phyloP scores from a whole-genome alignment of 352 stramenopile species.

The Globisporangium camurandrum region DNA sequence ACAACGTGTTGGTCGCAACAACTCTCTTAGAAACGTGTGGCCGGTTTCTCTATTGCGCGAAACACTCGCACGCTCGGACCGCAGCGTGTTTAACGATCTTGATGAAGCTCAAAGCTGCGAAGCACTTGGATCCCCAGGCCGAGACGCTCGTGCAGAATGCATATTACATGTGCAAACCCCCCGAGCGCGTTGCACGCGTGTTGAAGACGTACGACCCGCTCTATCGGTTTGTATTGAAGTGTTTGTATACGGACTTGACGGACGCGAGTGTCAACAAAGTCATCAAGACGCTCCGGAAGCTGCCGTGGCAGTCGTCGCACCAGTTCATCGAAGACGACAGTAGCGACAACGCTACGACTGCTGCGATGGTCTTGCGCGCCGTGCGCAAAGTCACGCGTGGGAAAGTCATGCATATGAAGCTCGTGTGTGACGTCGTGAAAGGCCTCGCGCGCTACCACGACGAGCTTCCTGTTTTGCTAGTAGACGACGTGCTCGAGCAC shows the following conservation, averaged over 20 bases:
- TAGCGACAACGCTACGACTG: no score
- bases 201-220: slow-evolving; percentile 86
- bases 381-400: slow-evolving; percentile 91
- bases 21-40: slow-evolving; percentile 95
- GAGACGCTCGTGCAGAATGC: slow-evolving; percentile 90
- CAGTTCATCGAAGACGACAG: no score
- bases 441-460: slow-evolving; percentile 83
- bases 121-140: slow-evolving; percentile 81
- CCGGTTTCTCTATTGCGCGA: slow-evolving; percentile 93
- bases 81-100: slow-evolving; percentile 91
- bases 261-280: slow-evolving; percentile 85
- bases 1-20: slow-evolving; percentile 95
- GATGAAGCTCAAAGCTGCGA: slow-evolving; percentile 94
- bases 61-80: slow-evolving; percentile 89
- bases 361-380: slow-evolving; percentile 81
- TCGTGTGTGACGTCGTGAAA: slow-evolving; percentile 85
- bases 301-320: slow-evolving; percentile 87
- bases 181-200: slow-evolving; percentile 67
- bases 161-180: slow-evolving; percentile 90
- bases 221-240: slow-evolving; percentile 87
- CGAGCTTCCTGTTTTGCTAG: slow-evolving; percentile 83
- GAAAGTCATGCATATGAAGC: slow-evolving; percentile 84
- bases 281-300: slow-evolving; percentile 90
- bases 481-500: slow-evolving; percentile 92
- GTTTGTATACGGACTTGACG: slow-evolving; percentile 82